phyloP scores from a whole-genome alignment of 768 basidiomycete genomes.

The Lepiota subincarnata region DNA sequence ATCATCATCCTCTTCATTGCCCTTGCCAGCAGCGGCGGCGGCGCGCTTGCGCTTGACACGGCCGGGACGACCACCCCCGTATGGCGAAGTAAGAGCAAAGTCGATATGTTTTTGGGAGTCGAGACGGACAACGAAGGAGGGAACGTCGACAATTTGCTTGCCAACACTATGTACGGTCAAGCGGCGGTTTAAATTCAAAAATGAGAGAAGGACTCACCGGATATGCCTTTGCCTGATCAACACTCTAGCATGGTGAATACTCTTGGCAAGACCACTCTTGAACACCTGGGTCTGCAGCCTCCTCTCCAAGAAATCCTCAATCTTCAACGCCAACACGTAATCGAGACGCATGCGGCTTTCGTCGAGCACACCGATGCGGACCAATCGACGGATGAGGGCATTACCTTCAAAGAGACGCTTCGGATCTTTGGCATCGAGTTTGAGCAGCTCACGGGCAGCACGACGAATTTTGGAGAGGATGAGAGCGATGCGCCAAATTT shows the following conservation, averaged over 20 bases:
- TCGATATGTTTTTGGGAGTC: conserved; percentile 99
- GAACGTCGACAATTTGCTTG: conserved; percentile 98
- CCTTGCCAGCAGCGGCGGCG: conserved; percentile 86
- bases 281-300: conserved; percentile 99
- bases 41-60: conserved; percentile 99
- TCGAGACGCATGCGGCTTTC: conserved; percentile 99
- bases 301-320: conserved; percentile 99
- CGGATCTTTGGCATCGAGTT: conserved; percentile 99
- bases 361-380: conserved; percentile 99
- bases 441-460: conserved; percentile 99
- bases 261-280: conserved; percentile 97
- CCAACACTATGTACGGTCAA: conserved; percentile 61
- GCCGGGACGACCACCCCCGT: conserved; percentile 90
- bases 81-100: conserved; percentile 95
- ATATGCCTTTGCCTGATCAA: conserved; percentile 98
- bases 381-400: conserved; percentile 91
- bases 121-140: conserved; percentile 97
- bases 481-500: conserved; percentile 99
- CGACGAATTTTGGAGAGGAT: conserved; percentile 99
- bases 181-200: background rate
- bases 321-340: conserved; percentile 99
- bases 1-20: conserved; percentile 85
- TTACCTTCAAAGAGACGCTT: conserved; percentile 99
- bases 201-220: conserved; percentile 52
- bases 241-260: conserved; percentile 97